A percentile compares a stretch with the other conserved stretches of the same genome.
These are phyloP conservation scores for Carpinus viminea DNA, from an alignment of 306 rosid species.

Conservation along the genomic window DNA sequence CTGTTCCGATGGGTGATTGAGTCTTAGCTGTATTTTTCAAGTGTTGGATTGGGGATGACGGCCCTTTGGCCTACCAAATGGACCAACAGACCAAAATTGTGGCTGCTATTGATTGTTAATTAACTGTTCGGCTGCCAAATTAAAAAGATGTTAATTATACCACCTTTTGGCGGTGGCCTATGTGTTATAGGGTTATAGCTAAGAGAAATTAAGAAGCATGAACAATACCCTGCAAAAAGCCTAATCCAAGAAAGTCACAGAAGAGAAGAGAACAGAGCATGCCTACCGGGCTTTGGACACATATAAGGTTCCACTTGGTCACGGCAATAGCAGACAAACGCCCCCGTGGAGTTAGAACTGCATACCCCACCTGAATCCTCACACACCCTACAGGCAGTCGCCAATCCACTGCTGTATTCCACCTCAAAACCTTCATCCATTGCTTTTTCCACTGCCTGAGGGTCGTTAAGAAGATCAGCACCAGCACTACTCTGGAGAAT, in stretches of 20 bases:
- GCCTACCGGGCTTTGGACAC: background rate
- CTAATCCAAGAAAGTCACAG: background rate
- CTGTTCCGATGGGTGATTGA: too few relatives aligned
- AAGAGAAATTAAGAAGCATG: too few relatives aligned
- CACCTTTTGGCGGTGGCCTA: too few relatives aligned
- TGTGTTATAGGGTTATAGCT: too few relatives aligned
- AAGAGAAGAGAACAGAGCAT: background rate
- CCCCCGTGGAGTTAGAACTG: background rate
- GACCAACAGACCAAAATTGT: too few relatives aligned
- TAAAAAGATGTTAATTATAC: too few relatives aligned
- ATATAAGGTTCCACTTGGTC: background rate
- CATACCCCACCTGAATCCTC: background rate
- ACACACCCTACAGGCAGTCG: conserved; percentile 15
- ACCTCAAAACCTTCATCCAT: background rate
- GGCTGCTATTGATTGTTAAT: too few relatives aligned
- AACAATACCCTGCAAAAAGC: too few relatives aligned
- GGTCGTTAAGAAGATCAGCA: background rate
- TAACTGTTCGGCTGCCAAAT: too few relatives aligned
- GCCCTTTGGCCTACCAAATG: too few relatives aligned
- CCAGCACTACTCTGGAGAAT: background rate
- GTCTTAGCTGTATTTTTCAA: too few relatives aligned
- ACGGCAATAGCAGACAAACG: background rate
- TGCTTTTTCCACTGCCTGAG: background rate
- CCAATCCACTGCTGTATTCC: background rate
- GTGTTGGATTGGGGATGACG: too few relatives aligned